These are phyloP conservation scores for Begonia loranthoides DNA, from an alignment of 306 rosid genomes.

Conservation along the genomic window DNA sequence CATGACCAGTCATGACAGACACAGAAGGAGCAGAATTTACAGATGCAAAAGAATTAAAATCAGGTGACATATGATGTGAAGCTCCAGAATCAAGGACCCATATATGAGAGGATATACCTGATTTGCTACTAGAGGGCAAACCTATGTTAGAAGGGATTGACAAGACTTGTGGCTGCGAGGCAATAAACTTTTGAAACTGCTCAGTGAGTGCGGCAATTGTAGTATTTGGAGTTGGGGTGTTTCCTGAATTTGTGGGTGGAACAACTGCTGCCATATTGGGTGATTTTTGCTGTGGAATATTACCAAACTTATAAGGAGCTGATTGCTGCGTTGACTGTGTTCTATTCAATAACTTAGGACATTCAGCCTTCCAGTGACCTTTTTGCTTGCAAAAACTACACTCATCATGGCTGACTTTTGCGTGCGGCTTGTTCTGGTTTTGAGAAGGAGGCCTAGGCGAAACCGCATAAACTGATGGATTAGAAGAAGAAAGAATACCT, in stretches of 20 bases:
- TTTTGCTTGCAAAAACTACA: no score
- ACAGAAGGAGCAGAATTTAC: not conserved
- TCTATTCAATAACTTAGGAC: no score
- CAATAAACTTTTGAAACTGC: not conserved
- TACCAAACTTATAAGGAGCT: no score
- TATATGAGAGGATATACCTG: not conserved
- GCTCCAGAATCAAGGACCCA: not conserved
- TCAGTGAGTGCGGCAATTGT: not conserved
- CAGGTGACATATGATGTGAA: conserved; percentile 2
- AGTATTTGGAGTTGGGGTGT: not conserved
- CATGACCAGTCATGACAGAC: no score
- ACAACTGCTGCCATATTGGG: not conserved
- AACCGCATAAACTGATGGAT: no score
- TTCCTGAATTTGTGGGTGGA: not conserved
- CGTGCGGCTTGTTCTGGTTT: no score
- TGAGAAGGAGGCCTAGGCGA: no score
- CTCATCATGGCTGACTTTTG: no score
- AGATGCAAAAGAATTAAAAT: conserved; percentile 1
- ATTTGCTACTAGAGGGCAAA: not conserved
- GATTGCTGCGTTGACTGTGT: no score
- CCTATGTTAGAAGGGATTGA: not conserved
- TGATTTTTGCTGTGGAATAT: not conserved
- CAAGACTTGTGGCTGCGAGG: not conserved
- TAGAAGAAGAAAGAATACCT: no score
- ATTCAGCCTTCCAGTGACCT: no score